Conservation (phyloP, 805 yeast species). For the Candida gorgasii region DNA sequence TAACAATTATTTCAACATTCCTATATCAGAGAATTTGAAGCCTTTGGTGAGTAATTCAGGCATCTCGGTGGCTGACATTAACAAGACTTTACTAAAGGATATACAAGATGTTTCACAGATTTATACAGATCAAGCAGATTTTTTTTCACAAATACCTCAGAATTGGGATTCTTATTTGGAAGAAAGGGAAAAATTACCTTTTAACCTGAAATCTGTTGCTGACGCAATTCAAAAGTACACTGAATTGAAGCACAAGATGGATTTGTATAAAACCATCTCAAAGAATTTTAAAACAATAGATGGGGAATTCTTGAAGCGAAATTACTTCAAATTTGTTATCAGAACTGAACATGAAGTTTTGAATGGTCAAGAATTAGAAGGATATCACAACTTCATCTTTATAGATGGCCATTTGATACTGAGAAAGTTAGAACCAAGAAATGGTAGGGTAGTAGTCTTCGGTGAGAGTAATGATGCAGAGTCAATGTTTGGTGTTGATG, state of each 20-base stretch:
- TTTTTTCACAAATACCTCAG: neutral
- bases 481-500: neutral
- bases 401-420: slow-evolving; percentile 7
- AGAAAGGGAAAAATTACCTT: neutral
- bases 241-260: neutral
- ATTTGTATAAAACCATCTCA: neutral
- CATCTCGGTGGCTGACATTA: neutral
- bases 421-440: neutral
- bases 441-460: neutral
- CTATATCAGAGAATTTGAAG: neutral
- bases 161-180: neutral
- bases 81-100: neutral
- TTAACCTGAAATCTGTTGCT: neutral
- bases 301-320: neutral
- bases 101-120: neutral
- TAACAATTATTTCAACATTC: slow-evolving; percentile 6
- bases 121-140: neutral
- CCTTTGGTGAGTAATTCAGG: neutral
- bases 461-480: neutral
- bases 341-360: slow-evolving; percentile 7
- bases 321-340: slow-evolving; percentile 3
- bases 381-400: neutral
- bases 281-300: neutral
- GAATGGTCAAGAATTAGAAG: neutral
- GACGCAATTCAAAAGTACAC: neutral